These are phyloP conservation scores for Citrullus amarus DNA, from an alignment of 306 rosid species.

Conservation along the genomic window DNA sequence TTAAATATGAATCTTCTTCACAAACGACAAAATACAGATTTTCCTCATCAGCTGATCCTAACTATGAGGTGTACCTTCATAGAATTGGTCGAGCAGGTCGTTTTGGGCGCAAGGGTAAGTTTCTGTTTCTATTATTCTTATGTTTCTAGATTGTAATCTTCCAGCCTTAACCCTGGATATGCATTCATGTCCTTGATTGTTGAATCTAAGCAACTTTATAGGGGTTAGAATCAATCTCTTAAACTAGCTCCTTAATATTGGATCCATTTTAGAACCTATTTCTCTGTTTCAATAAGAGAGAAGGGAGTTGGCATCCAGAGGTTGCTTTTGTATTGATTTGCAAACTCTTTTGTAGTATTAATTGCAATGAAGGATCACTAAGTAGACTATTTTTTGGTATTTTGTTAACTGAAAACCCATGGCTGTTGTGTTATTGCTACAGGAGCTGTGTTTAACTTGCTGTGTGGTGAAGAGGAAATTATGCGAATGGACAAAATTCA, in stretches of 20 bases:
- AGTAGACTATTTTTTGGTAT: background rate
- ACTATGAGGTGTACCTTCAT: constrained; percentile 74
- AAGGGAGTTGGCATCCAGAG: background rate
- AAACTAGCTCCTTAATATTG: too few relatives aligned
- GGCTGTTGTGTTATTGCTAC: background rate
- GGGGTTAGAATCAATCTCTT: background rate
- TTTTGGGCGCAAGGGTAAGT: constrained; percentile 80
- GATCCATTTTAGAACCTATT: background rate
- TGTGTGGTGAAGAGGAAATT: constrained; percentile 28
- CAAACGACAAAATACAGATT: background rate
- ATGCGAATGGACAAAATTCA: constrained; percentile 33
- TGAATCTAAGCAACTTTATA: background rate
- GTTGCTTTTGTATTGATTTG: background rate
- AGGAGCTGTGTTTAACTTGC: constrained; percentile 56
- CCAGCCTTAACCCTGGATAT: background rate
- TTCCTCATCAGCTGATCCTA: constrained; percentile 34
- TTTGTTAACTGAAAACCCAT: background rate
- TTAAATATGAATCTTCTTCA: constrained; percentile 24
- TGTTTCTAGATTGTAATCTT: background rate
- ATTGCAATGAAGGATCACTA: background rate
- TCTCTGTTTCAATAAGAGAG: background rate
- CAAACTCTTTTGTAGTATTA: background rate
- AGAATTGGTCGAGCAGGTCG: constrained; percentile 90
- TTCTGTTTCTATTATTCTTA: background rate
- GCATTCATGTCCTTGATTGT: background rate